Percentiles rank a stretch among this genome's conserved stretches.
phyloP scores from a whole-genome alignment of 768 basidiomycete genomes.

The Trametes gibbosa region DNA sequence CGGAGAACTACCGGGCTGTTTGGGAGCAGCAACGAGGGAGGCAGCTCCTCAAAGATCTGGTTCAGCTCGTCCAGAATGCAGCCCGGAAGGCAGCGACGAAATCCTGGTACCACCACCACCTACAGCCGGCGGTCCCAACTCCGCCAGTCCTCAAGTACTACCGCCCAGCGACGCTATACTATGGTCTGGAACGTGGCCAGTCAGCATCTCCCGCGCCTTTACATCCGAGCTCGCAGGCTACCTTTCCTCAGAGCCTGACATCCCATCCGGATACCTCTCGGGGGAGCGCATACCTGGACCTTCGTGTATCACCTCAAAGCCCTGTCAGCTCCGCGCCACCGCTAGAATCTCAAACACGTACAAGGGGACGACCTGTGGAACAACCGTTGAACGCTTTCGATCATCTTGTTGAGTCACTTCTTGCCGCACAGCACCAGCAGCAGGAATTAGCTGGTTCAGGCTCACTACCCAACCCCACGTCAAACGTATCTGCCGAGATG shows the following conservation, averaged over 20 bases:
- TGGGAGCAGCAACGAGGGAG: slow-evolving; percentile 68
- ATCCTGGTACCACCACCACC: slow-evolving; percentile 33
- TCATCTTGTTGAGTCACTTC: slow-evolving; percentile 39
- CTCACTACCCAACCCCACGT: neutral
- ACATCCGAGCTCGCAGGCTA: neutral
- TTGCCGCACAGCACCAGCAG: slow-evolving; percentile 27
- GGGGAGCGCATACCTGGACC: neutral
- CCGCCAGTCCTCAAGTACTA: slow-evolving; percentile 32
- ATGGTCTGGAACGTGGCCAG: slow-evolving; percentile 27
- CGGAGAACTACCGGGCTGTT: slow-evolving; percentile 55
- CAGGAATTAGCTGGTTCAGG: slow-evolving; percentile 9
- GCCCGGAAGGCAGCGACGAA: slow-evolving; percentile 59
- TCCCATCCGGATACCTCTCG: neutral
- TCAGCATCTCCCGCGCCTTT: neutral
- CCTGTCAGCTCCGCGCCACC: neutral
- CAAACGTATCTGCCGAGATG: neutral
- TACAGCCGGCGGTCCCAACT: slow-evolving; percentile 6
- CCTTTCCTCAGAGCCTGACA: neutral
- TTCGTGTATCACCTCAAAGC: neutral
- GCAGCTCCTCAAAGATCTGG: slow-evolving; percentile 59
- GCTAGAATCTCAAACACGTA: neutral
- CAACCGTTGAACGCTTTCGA: slow-evolving; percentile 31
- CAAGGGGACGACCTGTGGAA: neutral
- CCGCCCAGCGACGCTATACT: slow-evolving; percentile 32
- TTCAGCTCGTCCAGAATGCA: slow-evolving; percentile 58